phyloP scores from a whole-genome alignment of 139 green algal genomes.

The Chlorella sorokiniana region DNA sequence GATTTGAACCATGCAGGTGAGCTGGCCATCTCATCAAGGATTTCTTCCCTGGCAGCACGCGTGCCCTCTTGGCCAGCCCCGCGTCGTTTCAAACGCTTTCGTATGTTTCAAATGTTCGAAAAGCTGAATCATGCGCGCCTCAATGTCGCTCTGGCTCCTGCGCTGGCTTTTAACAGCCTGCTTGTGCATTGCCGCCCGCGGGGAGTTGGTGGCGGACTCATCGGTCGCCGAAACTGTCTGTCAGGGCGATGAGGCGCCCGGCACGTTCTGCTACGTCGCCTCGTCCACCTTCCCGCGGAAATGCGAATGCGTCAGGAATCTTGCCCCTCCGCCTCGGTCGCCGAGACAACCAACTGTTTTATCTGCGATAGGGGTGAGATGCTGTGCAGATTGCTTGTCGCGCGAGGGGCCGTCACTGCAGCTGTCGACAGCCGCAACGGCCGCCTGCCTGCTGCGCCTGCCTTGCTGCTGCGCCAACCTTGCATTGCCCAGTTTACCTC shows the following conservation, averaged over 20 bases:
- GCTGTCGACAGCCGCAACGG: neutral
- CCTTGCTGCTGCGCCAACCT: neutral
- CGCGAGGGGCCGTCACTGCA: no score
- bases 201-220: neutral
- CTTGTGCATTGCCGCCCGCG: neutral
- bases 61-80: no score
- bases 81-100: no score
- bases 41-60: no score
- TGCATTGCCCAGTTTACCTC: neutral
- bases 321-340: neutral
- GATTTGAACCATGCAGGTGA: no score
- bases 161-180: no score
- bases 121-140: neutral
- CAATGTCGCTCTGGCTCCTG: neutral
- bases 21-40: no score
- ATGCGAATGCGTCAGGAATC: slow-evolving; percentile 28
- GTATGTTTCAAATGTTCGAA: no score
- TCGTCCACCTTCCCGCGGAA: neutral
- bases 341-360: slow-evolving; percentile 28
- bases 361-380: slow-evolving; percentile 30
- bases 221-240: slow-evolving; percentile 4
- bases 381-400: no score
- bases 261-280: slow-evolving; percentile 6
- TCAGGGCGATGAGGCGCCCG: neutral
- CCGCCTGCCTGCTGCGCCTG: neutral